phyloP scores from a whole-genome alignment of 805 yeast species.

The Sungouiella thailandica region DNA sequence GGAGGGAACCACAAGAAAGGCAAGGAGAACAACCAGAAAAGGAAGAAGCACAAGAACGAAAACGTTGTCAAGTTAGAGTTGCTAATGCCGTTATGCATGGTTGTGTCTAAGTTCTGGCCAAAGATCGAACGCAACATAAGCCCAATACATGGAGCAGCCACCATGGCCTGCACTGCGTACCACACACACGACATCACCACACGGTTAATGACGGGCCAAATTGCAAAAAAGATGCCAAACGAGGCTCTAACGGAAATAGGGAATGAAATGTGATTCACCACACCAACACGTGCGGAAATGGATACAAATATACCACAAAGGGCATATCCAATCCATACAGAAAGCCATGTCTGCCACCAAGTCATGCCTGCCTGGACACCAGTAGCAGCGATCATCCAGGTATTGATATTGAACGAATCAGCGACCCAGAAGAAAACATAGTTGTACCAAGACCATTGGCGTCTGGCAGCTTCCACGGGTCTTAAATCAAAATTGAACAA shows the following conservation, averaged over 20 bases:
- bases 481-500: constrained; percentile 69
- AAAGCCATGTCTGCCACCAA: constrained; percentile 91
- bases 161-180: constrained; percentile 83
- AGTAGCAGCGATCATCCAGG: constrained; percentile 89
- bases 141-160: constrained; percentile 77
- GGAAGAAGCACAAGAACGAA: constrained; percentile 68
- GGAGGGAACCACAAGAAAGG: constrained; percentile 83
- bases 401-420: constrained; percentile 83
- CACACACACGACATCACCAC: constrained; percentile 84
- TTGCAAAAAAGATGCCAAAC: constrained; percentile 81
- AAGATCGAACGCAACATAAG: constrained; percentile 67
- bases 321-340: constrained; percentile 81
- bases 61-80: constrained; percentile 64
- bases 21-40: constrained; percentile 75
- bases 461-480: constrained; percentile 69
- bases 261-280: constrained; percentile 76
- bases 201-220: constrained; percentile 86
- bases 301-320: constrained; percentile 67
- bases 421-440: constrained; percentile 82
- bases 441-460: constrained; percentile 85
- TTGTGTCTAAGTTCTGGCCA: constrained; percentile 54
- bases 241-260: constrained; percentile 79
- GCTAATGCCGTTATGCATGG: constrained; percentile 59
- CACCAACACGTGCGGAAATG: constrained; percentile 72
- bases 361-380: constrained; percentile 64